Evolutionary conservation across 2,329 filamentous ascomycete genomes (phyloP), one percentile per base, ranked within the genome.

Genomic region (Cladosporium sp.): DNA sequence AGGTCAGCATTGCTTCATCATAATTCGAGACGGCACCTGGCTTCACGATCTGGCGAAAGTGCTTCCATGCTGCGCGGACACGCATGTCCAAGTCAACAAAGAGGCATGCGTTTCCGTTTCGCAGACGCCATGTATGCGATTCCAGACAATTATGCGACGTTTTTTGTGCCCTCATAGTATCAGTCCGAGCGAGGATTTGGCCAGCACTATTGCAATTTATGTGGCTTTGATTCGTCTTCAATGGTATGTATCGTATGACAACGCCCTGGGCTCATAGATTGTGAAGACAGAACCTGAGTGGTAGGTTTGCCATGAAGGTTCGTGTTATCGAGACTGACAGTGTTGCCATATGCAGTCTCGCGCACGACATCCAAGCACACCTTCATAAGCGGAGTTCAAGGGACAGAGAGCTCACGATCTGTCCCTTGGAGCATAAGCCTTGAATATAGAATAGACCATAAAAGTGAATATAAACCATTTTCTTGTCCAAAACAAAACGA

Each of bases 321-420:
- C 25, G 22, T 34, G 19, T 28, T 51, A 37, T 37, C 34, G n/a
- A 5, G 34, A 28, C 20, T 20, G 35, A 20, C 24, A 17, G 36
- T 51, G 35, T 40, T 28, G 37, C 19, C 37, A 42, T 32, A 28
- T 53, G 50, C 50, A 53, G 19, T 24, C 15, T 37, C n/a, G 22
- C 37, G 50, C 50, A 53, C 50, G 36, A 53, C 50, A 53, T 42
- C 44, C 25, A 36, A 53, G n/a, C 50, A 53, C 50, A 36, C 50
- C 36, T 50, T 50, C 47, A 32, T 28, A 32, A 32, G 28, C 28
- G 28, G 28, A 32, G 28, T n/a, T n/a, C n/a, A n/a, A n/a, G n/a
- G n/a, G n/a, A n/a, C n/a, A n/a, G n/a, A n/a, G n/a, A n/a, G n/a
- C n/a, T n/a, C n/a, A n/a, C n/a, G n/a, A n/a, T n/a, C n/a, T n/a